Conservation (phyloP, 163 green algal genomes). For the Prototheca wickerhamii region DNA sequence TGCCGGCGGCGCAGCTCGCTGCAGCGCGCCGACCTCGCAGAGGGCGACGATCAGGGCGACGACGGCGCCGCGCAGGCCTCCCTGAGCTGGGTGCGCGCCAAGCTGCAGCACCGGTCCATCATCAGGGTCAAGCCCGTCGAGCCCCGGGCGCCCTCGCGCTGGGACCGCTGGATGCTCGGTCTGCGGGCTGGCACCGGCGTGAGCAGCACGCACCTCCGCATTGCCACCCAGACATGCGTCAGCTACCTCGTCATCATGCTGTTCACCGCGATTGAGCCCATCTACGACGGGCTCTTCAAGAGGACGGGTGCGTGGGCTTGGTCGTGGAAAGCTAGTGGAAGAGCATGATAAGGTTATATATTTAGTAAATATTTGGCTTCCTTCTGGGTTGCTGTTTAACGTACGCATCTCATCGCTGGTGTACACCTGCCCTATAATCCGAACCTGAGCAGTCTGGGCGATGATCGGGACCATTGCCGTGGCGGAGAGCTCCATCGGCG, state of each 20-base stretch:
- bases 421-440: no score
- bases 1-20: no score
- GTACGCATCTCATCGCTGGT: no score
- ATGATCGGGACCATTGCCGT: background rate
- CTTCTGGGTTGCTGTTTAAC: no score
- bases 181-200: background rate
- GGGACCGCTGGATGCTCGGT: background rate
- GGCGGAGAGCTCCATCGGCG: background rate
- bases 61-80: background rate
- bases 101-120: background rate
- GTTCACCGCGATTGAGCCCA: background rate
- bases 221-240: background rate
- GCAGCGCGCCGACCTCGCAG: no score
- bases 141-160: background rate
- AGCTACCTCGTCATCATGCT: background rate
- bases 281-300: background rate
- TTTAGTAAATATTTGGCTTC: no score
- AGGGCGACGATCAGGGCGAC: no score
- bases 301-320: no score
- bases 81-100: no score
- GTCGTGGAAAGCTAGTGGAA: no score
- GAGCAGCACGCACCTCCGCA: background rate
- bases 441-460: background rate
- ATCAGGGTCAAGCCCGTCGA: background rate
- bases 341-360: no score